Evolutionary conservation across 192 early-diverging fungal genomes (phyloP), one percentile per base, ranked within the genome.

Genomic region (Coemansia sp.): DNA sequence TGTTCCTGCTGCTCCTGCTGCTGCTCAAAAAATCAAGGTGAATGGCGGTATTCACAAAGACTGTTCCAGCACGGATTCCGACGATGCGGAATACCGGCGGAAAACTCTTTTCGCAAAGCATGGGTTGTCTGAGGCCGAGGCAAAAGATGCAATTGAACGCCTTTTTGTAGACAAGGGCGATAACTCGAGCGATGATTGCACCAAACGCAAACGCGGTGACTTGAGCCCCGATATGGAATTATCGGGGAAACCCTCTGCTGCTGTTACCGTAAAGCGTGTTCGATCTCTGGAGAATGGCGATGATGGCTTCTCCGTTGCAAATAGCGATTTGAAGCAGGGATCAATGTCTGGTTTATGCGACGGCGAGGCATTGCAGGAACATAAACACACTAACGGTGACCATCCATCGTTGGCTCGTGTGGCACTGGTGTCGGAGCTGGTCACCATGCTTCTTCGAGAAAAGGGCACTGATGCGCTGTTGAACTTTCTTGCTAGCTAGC

Each of bases 401-500:
- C 20, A 19, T 4, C 2, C 8, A 22, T 54, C 51, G 51, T 14
- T 54, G 51, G 42, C 38, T 10, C 61, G 59, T 25, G 54, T 17
- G 10, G 9, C 55, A 9, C 64, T 57, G 7, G 67, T 71, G 20
- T 62, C 68, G 9, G 51, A 54, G 10, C 60, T 79, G 61, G 54
- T 81, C 13, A 41, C 5, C 11, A 53, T 16, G 1, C 72, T 81
- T 17, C 39, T 75, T 37, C 64, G 58, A 43, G 51, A 41, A 25
- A 81, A 75, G 40, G 73, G 78, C 16, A 37, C 63, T 10, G 61
- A 64, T 43, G 73, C 72, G 42, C 62, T 81, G 20, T 58, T 81
- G 38, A 61, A 46, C 41, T 81, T 75, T 44, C 59, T 81, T 59
- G 32, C 39, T 16, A 41, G 57, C 57, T 54, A 54, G 4, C 51